phyloP scores from a whole-genome alignment of 2,329 filamentous ascomycete species.

The Escovopsis weberi region DNA sequence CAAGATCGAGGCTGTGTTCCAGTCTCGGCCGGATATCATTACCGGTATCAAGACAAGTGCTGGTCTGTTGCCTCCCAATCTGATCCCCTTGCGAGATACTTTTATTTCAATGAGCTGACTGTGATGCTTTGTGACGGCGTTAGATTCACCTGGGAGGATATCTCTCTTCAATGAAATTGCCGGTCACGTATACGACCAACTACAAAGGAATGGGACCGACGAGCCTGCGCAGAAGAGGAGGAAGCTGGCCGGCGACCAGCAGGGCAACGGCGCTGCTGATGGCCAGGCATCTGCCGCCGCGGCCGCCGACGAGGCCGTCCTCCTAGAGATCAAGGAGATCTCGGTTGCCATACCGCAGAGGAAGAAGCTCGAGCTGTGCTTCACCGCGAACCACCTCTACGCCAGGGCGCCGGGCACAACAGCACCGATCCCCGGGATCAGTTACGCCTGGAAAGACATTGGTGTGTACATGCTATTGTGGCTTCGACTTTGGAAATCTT shows the following conservation, averaged over 20 bases:
- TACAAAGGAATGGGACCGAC: conserved; percentile 17
- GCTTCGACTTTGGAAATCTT: too few species aligned
- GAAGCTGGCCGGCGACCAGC: conserved; percentile 30
- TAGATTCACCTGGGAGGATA: conserved; percentile 36
- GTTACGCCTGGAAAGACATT: conserved; percentile 47
- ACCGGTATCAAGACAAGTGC: conserved; percentile 37
- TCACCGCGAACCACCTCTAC: conserved; percentile 45
- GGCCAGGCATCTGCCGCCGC: conserved; percentile 16
- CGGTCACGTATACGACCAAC: conserved; percentile 32
- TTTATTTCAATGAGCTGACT: too few species aligned
- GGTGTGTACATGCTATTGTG: conserved; percentile 25
- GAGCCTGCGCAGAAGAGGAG: conserved; percentile 38
- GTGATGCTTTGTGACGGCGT: too few species aligned
- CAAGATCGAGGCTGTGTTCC: conserved; percentile 37
- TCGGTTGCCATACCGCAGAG: conserved; percentile 52
- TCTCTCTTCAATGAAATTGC: conserved; percentile 43
- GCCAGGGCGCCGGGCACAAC: conserved; percentile 38
- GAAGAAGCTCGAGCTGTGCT: conserved; percentile 53
- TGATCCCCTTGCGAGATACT: neutral
- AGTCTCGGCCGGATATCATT: conserved; percentile 41
- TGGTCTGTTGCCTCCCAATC: conserved; percentile 23
- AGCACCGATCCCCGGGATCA: conserved; percentile 36
- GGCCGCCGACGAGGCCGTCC: conserved; percentile 33
- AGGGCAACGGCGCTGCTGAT: conserved; percentile 11
- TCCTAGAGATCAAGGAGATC: conserved; percentile 50